Percentiles rank a stretch among this genome's conserved stretches.
Evolutionary conservation across 768 basidiomycete genomes (phyloP).

Genomic region (Hydnum rufescens): DNA sequence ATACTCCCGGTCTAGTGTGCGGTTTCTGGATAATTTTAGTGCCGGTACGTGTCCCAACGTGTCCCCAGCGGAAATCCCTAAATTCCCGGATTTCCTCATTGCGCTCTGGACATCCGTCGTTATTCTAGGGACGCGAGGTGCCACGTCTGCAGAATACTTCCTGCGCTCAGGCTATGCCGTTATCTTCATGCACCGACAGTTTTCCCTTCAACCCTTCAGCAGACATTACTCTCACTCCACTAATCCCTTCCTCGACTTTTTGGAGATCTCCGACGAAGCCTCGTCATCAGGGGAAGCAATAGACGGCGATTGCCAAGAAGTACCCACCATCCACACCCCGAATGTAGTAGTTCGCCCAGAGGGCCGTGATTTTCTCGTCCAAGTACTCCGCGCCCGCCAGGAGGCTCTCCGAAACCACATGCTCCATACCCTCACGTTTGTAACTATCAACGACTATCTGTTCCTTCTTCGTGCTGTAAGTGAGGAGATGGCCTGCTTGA

Average conservation of each 20-base stretch:
- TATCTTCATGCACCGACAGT: constrained; percentile 96
- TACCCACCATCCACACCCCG: constrained; percentile 2
- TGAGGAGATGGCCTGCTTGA: constrained; percentile 49
- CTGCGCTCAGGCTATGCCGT: constrained; percentile 87
- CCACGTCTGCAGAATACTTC: constrained; percentile 97
- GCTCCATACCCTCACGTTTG: constrained; percentile 72
- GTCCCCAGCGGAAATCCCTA: too few relatives aligned
- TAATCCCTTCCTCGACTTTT: constrained; percentile 91
- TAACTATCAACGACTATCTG: constrained; percentile 90
- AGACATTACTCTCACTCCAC: constrained; percentile 96
- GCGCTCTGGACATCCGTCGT: constrained; percentile 2
- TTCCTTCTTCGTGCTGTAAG: constrained; percentile 71
- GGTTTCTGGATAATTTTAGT: constrained; percentile 97
- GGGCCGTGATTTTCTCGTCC: constrained; percentile 43
- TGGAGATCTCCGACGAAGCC: constrained; percentile 36
- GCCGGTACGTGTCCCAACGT: constrained; percentile 37
- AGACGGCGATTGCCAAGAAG: too few relatives aligned
- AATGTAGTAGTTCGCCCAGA: constrained; percentile 43
- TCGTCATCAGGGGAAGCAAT: constrained; percentile 2
- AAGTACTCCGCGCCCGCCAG: constrained; percentile 65
- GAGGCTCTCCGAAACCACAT: constrained; percentile 51
- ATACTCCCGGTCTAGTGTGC: constrained; percentile 78
- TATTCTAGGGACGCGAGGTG: constrained; percentile 73
- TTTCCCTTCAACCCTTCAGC: constrained; percentile 93
- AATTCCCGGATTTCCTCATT: not conserved